A percentile compares a stretch with the other conserved stretches of the same genome.
Conservation (phyloP, 2,329 filamentous ascomycete species). For the Aspergillus clavatus region DNA sequence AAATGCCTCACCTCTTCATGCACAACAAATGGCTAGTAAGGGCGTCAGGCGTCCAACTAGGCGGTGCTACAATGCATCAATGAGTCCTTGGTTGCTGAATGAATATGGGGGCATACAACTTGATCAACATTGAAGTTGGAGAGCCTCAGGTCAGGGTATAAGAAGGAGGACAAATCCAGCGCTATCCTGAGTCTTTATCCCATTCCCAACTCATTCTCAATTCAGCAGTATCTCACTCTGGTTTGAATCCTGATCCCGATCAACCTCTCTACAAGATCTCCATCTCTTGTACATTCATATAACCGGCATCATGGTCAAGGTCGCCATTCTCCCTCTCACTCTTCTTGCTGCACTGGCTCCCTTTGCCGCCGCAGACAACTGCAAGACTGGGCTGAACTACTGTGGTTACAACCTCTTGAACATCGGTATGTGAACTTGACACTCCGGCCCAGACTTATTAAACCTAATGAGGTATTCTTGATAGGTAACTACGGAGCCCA, state of each 20-base stretch:
- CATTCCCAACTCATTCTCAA: too few species aligned
- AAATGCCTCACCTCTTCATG: background rate
- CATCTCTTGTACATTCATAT: background rate
- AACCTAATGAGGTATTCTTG: background rate
- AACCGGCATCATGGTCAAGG: constrained; percentile 4
- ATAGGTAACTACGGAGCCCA: constrained; percentile 7
- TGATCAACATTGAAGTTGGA: background rate
- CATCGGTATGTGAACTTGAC: constrained; percentile 3
- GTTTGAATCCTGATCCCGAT: too few species aligned
- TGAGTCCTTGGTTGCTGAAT: background rate
- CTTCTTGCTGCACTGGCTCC: constrained; percentile 1
- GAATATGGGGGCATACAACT: background rate
- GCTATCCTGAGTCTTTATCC: background rate
- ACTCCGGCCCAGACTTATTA: background rate
- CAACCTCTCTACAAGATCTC: background rate
- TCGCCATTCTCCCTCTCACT: constrained; percentile 1
- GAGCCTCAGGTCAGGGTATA: background rate
- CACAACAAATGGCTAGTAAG: background rate
- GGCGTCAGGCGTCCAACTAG: background rate
- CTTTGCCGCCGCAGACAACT: constrained; percentile 7
- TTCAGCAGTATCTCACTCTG: background rate
- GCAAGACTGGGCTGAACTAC: constrained; percentile 8
- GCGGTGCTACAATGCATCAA: background rate
- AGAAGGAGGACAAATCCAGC: background rate
- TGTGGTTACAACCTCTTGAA: constrained; percentile 8